phyloP scores from a whole-genome alignment of 106 monocot species.

The Allium fistulosum region DNA sequence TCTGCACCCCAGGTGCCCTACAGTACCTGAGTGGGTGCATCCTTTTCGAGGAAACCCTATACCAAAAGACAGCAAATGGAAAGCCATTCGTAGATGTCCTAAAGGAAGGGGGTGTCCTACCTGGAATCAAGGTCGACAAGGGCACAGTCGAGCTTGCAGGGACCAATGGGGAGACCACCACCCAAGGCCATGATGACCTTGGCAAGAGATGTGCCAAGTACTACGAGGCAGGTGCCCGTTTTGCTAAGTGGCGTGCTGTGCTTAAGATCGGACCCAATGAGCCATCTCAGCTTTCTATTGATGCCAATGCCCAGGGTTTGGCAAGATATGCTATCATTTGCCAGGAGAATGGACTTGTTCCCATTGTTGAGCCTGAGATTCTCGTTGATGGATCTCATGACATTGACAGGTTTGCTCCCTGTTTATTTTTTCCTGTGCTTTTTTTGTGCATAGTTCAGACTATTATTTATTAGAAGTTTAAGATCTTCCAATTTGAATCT shows the following conservation, averaged over 20 bases:
- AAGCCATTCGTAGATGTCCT: constrained; percentile 44
- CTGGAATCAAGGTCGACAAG: constrained; percentile 48
- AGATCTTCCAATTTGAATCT: no score
- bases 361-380: constrained; percentile 48
- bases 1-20: constrained; percentile 41
- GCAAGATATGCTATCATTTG: constrained; percentile 44
- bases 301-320: constrained; percentile 26
- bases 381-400: constrained; percentile 35
- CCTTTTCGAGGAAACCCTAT: constrained; percentile 55
- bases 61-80: constrained; percentile 42
- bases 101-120: constrained; percentile 32
- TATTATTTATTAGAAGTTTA: no score
- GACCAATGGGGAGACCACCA: constrained; percentile 35
- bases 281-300: constrained; percentile 39
- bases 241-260: constrained; percentile 46
- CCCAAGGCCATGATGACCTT: constrained; percentile 42
- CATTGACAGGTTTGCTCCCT: constrained; percentile 16
- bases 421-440: no score
- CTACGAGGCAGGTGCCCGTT: constrained; percentile 46
- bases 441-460: no score
- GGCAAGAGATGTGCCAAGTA: constrained; percentile 42
- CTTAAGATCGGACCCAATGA: constrained; percentile 31
- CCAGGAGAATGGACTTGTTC: constrained; percentile 48
- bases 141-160: constrained; percentile 33
- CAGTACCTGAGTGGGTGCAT: constrained; percentile 44